Evolutionary conservation across 1,139 yeast species (phyloP).

Genomic region (Yamadazyma buinensis): DNA sequence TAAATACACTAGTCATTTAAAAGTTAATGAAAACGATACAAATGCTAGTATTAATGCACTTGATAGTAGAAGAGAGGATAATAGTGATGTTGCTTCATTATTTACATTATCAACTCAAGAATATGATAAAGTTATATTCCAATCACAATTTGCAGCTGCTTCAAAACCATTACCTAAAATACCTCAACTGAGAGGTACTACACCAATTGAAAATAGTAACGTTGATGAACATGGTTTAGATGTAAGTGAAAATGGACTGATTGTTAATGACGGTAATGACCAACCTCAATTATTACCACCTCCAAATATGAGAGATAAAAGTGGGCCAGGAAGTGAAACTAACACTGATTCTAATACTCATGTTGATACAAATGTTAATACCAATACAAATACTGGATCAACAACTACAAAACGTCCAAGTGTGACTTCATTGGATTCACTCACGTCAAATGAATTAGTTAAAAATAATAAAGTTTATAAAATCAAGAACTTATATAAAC

Average conservation of each 20-base stretch:
- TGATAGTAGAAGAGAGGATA: not conserved
- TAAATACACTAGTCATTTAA: constrained; percentile 1
- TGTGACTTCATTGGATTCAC: constrained; percentile 10
- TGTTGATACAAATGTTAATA: constrained; percentile 11
- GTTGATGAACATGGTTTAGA: not conserved
- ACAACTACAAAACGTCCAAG: constrained; percentile 13
- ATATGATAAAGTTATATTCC: constrained; percentile 52
- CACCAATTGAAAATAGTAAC: not conserved
- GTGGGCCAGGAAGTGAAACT: not conserved
- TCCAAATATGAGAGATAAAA: constrained; percentile 13
- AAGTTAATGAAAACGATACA: no score
- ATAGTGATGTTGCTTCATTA: constrained; percentile 32
- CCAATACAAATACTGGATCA: constrained; percentile 3
- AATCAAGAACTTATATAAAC: constrained; percentile 34
- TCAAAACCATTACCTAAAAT: constrained; percentile 24
- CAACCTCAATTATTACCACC: constrained; percentile 12
- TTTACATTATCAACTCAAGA: constrained; percentile 49
- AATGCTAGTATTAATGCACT: not conserved
- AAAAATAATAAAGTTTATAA: constrained; percentile 33
- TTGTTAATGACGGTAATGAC: not conserved
- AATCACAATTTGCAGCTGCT: constrained; percentile 40
- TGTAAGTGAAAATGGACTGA: not conserved
- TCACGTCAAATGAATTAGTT: constrained; percentile 20
- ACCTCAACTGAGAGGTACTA: constrained; percentile 10
- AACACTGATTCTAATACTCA: not conserved